These are phyloP conservation scores for Rhizophagus prolifer DNA, from an alignment of 192 early-diverging fungal species.

Conservation along the genomic window DNA sequence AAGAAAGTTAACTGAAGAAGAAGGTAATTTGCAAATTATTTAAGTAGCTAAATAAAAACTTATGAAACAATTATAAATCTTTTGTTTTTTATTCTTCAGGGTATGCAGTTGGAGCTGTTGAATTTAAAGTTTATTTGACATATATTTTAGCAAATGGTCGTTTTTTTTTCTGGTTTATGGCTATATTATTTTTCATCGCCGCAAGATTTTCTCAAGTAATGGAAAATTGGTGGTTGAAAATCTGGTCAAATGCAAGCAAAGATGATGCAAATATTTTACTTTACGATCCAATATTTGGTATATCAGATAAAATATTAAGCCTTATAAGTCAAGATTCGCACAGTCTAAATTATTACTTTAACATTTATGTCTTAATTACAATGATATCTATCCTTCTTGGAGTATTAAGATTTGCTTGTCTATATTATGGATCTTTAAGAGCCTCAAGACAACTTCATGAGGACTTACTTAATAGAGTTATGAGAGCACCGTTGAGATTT, in stretches of 20 bases:
- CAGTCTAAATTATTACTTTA: slow-evolving; percentile 53
- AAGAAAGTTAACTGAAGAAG: slow-evolving; percentile 33
- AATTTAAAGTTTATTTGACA: slow-evolving; percentile 67
- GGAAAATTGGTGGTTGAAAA: slow-evolving; percentile 36
- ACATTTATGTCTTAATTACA: slow-evolving; percentile 60
- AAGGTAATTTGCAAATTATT: slow-evolving; percentile 22
- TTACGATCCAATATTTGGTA: background rate
- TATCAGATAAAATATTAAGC: too few relatives aligned
- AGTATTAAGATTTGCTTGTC: slow-evolving; percentile 36
- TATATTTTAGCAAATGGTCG: slow-evolving; percentile 74
- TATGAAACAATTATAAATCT: background rate
- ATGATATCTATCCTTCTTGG: slow-evolving; percentile 40
- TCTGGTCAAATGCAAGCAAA: background rate
- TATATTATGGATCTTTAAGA: slow-evolving; percentile 46
- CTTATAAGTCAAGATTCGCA: background rate
- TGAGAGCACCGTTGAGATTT: slow-evolving; percentile 76
- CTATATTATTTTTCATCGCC: slow-evolving; percentile 45
- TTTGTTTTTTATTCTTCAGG: slow-evolving; percentile 37
- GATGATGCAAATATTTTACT: background rate
- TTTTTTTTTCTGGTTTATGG: slow-evolving; percentile 58
- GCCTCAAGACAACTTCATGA: slow-evolving; percentile 60
- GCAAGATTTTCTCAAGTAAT: slow-evolving; percentile 40
- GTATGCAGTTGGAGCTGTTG: slow-evolving; percentile 76
- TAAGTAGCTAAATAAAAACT: background rate
- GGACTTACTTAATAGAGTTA: slow-evolving; percentile 53